phyloP scores from a whole-genome alignment of 805 yeast genomes.

The Trichomonascus vanleenenianus region DNA sequence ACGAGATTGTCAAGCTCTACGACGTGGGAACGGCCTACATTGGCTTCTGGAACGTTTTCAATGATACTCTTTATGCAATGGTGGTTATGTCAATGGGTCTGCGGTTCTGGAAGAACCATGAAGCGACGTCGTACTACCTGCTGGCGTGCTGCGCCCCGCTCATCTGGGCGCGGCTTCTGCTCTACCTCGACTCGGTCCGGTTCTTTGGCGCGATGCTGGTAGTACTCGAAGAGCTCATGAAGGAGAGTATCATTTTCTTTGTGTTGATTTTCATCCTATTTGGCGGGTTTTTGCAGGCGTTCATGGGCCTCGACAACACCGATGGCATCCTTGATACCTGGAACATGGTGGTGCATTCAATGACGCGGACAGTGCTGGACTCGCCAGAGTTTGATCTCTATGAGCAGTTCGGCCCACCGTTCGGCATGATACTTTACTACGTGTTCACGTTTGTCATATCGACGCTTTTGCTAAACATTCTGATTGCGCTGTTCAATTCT shows the following conservation, averaged over 20 bases:
- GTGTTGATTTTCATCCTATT: constrained; percentile 62
- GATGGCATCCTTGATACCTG: constrained; percentile 81
- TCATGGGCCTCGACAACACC: constrained; percentile 77
- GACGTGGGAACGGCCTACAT: constrained; percentile 68
- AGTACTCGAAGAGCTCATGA: constrained; percentile 77
- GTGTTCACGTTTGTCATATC: constrained; percentile 67
- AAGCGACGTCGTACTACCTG: constrained; percentile 45
- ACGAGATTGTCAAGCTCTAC: constrained; percentile 63
- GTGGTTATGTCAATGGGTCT: constrained; percentile 46
- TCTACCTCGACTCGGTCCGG: constrained; percentile 68
- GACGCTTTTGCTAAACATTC: constrained; percentile 70
- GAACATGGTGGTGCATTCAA: constrained; percentile 48
- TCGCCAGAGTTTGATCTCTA: constrained; percentile 66
- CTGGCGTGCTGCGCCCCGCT: constrained; percentile 78
- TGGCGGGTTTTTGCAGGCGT: constrained; percentile 79
- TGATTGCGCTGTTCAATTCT: constrained; percentile 77
- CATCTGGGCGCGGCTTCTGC: constrained; percentile 73
- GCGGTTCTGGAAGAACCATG: constrained; percentile 31
- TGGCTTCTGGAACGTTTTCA: constrained; percentile 74
- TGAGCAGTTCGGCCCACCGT: constrained; percentile 72
- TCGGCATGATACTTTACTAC: constrained; percentile 73
- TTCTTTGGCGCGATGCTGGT: constrained; percentile 88
- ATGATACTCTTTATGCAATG: constrained; percentile 57
- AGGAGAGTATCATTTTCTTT: constrained; percentile 77
- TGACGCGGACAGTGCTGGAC: constrained; percentile 67